Evolutionary conservation across 208 protist species (phyloP).

Genomic region (Leishmania mexicana): DNA sequence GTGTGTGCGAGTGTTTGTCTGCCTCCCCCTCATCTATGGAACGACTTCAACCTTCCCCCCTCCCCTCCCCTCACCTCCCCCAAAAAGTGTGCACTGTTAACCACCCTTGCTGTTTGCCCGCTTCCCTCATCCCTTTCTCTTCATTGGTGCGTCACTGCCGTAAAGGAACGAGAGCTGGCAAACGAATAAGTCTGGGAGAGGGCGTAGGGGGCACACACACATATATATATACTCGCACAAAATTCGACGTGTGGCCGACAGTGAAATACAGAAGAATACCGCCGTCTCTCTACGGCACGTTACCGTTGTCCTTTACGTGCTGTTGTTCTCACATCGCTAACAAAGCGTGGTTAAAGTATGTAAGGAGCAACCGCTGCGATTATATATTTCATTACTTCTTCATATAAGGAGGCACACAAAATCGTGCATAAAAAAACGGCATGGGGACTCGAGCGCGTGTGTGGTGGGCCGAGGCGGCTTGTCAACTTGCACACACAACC

Average conservation of each 20-base stretch:
- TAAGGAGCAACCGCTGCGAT: no score
- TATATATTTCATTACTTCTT: no score
- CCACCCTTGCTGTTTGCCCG: neutral
- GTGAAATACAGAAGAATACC: no score
- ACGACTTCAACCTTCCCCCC: neutral
- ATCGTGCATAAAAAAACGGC: neutral
- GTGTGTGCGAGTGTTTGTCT: neutral
- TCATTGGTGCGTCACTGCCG: neutral
- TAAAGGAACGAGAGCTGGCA: neutral
- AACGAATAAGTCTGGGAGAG: neutral
- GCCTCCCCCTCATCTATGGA: conserved; percentile 6
- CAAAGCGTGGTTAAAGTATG: no score
- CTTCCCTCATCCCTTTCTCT: neutral
- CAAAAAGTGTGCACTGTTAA: neutral
- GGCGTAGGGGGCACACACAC: neutral
- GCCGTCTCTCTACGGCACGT: no score
- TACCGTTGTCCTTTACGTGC: no score
- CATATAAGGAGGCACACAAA: no score
- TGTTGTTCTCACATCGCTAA: no score
- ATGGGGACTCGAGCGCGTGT: neutral
- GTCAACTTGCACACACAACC: neutral
- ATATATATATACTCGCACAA: no score
- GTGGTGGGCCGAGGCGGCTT: neutral
- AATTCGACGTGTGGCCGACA: no score
- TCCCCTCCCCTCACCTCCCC: no score